Evolutionary conservation across 768 basidiomycete genomes (phyloP).

Genomic region (Boletus reticuloceps): DNA sequence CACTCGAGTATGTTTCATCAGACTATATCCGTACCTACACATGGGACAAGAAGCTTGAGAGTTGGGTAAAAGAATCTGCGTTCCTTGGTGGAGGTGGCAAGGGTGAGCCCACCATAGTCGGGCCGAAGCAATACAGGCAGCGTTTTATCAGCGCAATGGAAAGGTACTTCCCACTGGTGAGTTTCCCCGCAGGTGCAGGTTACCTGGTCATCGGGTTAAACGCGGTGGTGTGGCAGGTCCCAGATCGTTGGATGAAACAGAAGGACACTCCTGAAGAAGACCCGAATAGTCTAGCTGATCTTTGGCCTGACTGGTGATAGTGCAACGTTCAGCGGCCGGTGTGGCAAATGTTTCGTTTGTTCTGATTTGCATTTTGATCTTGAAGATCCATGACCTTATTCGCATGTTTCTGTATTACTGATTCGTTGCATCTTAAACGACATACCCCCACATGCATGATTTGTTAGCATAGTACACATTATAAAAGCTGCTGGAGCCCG

Average conservation of each 20-base stretch:
- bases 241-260: slow-evolving; percentile 91
- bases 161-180: slow-evolving; percentile 81
- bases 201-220: not conserved
- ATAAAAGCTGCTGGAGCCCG: no score
- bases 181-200: slow-evolving; percentile 18
- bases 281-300: slow-evolving; percentile 48
- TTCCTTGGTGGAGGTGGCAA: slow-evolving; percentile 80
- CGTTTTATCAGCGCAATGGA: slow-evolving; percentile 88
- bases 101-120: slow-evolving; percentile 95
- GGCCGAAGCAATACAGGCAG: slow-evolving; percentile 91
- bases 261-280: slow-evolving; percentile 79
- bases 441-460: slow-evolving; percentile 28
- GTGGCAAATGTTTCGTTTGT: not conserved
- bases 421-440: slow-evolving; percentile 10
- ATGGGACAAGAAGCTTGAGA: slow-evolving; percentile 98
- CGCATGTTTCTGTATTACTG: slow-evolving; percentile 9
- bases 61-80: slow-evolving; percentile 94
- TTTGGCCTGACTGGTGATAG: slow-evolving; percentile 63
- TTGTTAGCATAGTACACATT: slow-evolving; percentile 6
- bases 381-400: not conserved
- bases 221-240: slow-evolving; percentile 48
- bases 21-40: slow-evolving; percentile 96
- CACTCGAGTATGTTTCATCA: slow-evolving; percentile 27
- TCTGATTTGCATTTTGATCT: slow-evolving; percentile 2
- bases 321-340: no score